phyloP scores from a whole-genome alignment of 2,329 filamentous ascomycete genomes.

The Thelonectria blattea region DNA sequence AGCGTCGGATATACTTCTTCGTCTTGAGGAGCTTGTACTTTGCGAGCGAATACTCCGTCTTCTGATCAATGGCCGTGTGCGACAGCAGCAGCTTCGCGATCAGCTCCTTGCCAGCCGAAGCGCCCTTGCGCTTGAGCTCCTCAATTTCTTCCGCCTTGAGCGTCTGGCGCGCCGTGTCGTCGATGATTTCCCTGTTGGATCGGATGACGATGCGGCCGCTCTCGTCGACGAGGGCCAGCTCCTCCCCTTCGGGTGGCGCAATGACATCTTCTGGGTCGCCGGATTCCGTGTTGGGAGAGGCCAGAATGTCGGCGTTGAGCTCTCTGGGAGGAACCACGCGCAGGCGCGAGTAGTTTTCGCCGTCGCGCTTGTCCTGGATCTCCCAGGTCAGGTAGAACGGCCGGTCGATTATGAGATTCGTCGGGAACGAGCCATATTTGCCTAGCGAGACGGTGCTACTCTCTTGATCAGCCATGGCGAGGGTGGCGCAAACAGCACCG shows the following conservation, averaged over 20 bases:
- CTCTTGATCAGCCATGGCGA: constrained; percentile 33
- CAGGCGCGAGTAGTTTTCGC: constrained; percentile 70
- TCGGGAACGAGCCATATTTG: constrained; percentile 90
- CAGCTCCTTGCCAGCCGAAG: constrained; percentile 82
- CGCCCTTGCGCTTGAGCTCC: constrained; percentile 73
- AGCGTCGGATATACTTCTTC: constrained; percentile 89
- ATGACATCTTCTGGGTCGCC: constrained; percentile 53
- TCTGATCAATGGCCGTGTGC: constrained; percentile 89
- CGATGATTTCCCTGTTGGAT: constrained; percentile 64
- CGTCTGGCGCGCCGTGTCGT: constrained; percentile 72
- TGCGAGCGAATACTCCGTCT: constrained; percentile 89
- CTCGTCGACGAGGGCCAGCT: constrained; percentile 52
- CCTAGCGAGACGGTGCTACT: constrained; percentile 82
- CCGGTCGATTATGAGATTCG: constrained; percentile 88
- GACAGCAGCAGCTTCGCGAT: constrained; percentile 92
- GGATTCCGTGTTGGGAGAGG: constrained; percentile 48
- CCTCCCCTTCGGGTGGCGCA: constrained; percentile 46
- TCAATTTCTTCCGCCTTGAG: constrained; percentile 79
- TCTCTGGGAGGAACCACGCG: constrained; percentile 82
- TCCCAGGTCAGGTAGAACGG: constrained; percentile 94
- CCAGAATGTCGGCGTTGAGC: constrained; percentile 80
- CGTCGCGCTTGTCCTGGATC: constrained; percentile 72
- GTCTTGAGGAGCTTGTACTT: constrained; percentile 97
- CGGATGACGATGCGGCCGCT: constrained; percentile 55
- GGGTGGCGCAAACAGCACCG: constrained; percentile 6